Evolutionary conservation across 2,329 filamentous ascomycete species (phyloP), one percentile per base, ranked within the genome.

Genomic region (Alternaria panax): DNA sequence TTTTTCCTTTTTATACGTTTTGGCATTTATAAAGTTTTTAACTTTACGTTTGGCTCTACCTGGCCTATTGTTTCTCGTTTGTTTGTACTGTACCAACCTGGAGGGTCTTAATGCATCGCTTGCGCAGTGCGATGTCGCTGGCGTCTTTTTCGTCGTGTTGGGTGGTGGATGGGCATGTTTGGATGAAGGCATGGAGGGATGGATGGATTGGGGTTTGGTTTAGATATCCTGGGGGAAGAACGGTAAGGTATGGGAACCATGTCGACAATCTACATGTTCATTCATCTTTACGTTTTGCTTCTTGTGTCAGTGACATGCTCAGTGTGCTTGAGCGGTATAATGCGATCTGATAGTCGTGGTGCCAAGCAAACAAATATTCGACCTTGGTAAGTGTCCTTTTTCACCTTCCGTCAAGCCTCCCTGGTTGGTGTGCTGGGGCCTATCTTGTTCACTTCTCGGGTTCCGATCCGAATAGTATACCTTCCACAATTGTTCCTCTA

Each of bases 91-190:
- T 51, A 48, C 8, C 32, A 24, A 34, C 25, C 45, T 48, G 45
- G 28, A 18, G 45, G 45, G 45, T 34, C 16, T 34, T 36, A 34
- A 48, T 48, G 45, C 45, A 48, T 48, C 30, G 20, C 45, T 48
- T 48, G 45, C 45, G 45, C 32, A 32, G 8, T 48, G 20, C 36
- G 45, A 48, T 48, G 30, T 48, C 30, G 28, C 45, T 36, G 45
- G 30, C 45, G 30, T 36, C 45, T 25, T 24, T 48, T 47, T 36
- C 32, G 20, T 18, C 25, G 38, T 48, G 45, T 3, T 48, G 14
- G 30, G 14, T 16, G 45, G 27, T 14, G 30, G 18, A 7, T n/a
- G 14, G 45, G 45, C 22, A 48, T 36, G 20, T 18, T 48, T 48
- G 45, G 28, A 48, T 48, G 45, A 48, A 22, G 20, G 45, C 16